Evolutionary conservation across 805 yeast genomes (phyloP), one percentile per base, ranked within the genome.

Genomic region (Wickerhamomyces chaumierensis): DNA sequence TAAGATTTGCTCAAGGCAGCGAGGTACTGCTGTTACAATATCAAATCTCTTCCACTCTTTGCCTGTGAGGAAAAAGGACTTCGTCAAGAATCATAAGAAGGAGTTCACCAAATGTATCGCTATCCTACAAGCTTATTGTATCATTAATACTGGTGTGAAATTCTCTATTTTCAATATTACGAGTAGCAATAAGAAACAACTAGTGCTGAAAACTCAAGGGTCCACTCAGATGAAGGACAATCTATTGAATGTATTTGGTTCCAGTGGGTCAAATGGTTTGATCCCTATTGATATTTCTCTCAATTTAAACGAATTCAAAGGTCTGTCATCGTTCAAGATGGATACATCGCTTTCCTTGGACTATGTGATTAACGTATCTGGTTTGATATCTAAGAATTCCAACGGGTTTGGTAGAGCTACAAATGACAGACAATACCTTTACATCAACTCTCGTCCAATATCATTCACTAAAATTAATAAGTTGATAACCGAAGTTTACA

Each of bases 51-150:
- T 92, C 52, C 56, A 68, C 9, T 68, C 62, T 37, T 58, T 88
- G 38, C 97, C 97, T 0, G 98, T 94, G 7, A 65, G 99, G 42
- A 66, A 75, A 36, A 80, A 77, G 49, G 87, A 83, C 46, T 70
- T 88, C 36, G 67, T 64, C 16, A 83, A 77, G 51, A 79, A 81
- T 47, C 51, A 62, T 31, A 83, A 75, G 51, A 68, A 78, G 41
- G 95, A 87, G 53, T 86, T 79, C 58, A 66, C 75, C 35, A 81
- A 78, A 49, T 67, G 84, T n/a, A 51, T 90, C 3, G 53, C 62
- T 0, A 50, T 81, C 32, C 47, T 92, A 2, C 47, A 92, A 76
- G 47, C 71, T 72, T 51, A 32, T 84, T 87, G 60, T 69, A 85
- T 13, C 48, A 92, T 4, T 73, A 83, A 6, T 62, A 68, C 43